Conservation (phyloP, 148 eudicot genomes). For the Rhododendron mucronatum region DNA sequence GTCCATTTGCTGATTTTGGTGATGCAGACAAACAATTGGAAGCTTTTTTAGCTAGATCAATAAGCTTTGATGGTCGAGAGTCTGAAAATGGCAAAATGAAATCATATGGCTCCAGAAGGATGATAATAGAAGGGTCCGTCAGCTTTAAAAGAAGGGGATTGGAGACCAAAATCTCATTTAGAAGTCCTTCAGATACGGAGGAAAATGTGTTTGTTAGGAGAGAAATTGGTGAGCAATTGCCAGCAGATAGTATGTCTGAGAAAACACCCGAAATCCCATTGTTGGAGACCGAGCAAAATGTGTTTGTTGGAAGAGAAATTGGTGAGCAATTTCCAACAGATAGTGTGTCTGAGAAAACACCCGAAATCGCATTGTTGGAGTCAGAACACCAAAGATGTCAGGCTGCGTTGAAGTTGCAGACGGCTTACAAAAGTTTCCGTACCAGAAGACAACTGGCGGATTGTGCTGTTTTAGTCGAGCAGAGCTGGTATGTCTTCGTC, state of each 20-base stretch:
- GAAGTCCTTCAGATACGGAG: conserved; percentile 6
- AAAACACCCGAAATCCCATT: not conserved
- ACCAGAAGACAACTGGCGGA: conserved; percentile 81
- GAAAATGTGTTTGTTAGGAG: conserved; percentile 3
- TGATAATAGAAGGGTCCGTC: conserved; percentile 29
- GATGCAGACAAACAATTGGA: conserved; percentile 24
- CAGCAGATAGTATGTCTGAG: not conserved
- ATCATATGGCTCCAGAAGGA: conserved; percentile 22
- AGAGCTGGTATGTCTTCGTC: conserved; percentile 49
- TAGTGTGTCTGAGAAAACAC: not conserved
- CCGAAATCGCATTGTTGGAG: not conserved
- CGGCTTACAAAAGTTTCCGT: conserved; percentile 77
- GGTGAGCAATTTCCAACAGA: not conserved
- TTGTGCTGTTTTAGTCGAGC: conserved; percentile 88
- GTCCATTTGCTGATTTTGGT: conserved; percentile 20
- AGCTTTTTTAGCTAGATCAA: conserved; percentile 20
- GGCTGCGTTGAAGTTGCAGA: conserved; percentile 75
- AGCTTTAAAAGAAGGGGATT: conserved; percentile 34
- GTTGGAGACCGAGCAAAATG: conserved; percentile 9
- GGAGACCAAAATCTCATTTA: conserved; percentile 24
- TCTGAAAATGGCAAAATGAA: conserved; percentile 19
- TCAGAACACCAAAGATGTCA: conserved; percentile 12
- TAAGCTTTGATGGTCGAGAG: conserved; percentile 23
- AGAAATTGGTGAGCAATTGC: conserved; percentile 1
- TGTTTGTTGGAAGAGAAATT: not conserved